Percentiles rank a stretch among this genome's conserved stretches.
These are phyloP conservation scores for Whalleya microplaca DNA, from an alignment of 2,329 filamentous ascomycete species.

Conservation along the genomic window DNA sequence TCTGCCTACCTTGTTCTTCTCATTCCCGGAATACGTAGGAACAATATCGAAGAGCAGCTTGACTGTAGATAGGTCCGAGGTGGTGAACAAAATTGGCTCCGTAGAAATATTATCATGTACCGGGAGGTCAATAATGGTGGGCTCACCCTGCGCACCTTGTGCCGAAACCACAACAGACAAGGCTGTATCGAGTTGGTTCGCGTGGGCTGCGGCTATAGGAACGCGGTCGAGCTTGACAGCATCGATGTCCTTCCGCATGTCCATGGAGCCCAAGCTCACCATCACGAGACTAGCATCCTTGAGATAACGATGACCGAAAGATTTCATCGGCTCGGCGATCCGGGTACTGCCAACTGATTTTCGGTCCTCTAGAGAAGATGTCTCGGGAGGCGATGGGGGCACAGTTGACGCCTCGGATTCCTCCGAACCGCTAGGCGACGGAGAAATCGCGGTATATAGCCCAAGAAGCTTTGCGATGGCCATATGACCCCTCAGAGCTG, in stretches of 20 bases:
- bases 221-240: conserved; percentile 88
- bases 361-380: conserved; percentile 64
- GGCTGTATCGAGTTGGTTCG: conserved; percentile 91
- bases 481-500: conserved; percentile 85
- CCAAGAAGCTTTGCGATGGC: conserved; percentile 74
- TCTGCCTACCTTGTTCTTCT: conserved; percentile 86
- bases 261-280: conserved; percentile 93
- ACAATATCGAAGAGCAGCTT: conserved; percentile 94
- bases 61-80: conserved; percentile 76
- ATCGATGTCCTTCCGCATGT: conserved; percentile 79
- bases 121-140: conserved; percentile 87
- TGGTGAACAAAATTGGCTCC: conserved; percentile 88
- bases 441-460: conserved; percentile 47
- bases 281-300: conserved; percentile 87
- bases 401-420: conserved; percentile 32
- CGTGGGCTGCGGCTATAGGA: conserved; percentile 83
- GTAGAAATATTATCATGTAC: conserved; percentile 93
- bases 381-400: conserved; percentile 50
- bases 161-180: conserved; percentile 90
- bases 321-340: conserved; percentile 80
- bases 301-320: conserved; percentile 94
- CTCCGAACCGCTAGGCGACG: conserved; percentile 35
- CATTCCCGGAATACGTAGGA: conserved; percentile 88
- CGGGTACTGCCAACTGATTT: conserved; percentile 57
- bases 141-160: conserved; percentile 80